Conservation (phyloP, 179 eudicot species). For the Nepenthes alata region DNA sequence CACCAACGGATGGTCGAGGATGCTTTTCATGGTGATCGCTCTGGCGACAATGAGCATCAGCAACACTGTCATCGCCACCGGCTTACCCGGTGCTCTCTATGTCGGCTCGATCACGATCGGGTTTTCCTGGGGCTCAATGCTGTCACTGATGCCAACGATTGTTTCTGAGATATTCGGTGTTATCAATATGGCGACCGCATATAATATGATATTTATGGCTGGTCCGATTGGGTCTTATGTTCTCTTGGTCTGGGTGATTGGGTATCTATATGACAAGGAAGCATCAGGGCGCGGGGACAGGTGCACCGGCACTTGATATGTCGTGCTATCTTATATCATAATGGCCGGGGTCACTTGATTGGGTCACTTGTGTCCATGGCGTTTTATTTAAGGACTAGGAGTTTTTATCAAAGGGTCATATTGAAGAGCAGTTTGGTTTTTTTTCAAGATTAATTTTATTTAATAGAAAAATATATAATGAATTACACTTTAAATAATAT, state of each 20-base stretch:
- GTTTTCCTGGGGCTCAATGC: slow-evolving; percentile 68
- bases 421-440: slow-evolving; percentile 2
- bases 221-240: slow-evolving; percentile 71
- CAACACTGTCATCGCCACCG: slow-evolving; percentile 52
- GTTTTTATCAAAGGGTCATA: slow-evolving; percentile 33
- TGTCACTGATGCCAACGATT: slow-evolving; percentile 87
- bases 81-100: slow-evolving; percentile 56
- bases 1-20: slow-evolving; percentile 47
- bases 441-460: no score
- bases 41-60: slow-evolving; percentile 52
- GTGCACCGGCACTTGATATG: slow-evolving; percentile 58
- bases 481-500: no score
- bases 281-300: slow-evolving; percentile 23
- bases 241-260: slow-evolving; percentile 64
- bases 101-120: slow-evolving; percentile 59
- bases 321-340: slow-evolving; percentile 51
- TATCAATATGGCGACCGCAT: slow-evolving; percentile 82
- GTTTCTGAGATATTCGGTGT: slow-evolving; percentile 71
- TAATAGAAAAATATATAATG: no score
- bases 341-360: slow-evolving; percentile 46
- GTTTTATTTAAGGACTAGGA: slow-evolving; percentile 51
- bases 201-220: slow-evolving; percentile 60
- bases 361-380: slow-evolving; percentile 42
- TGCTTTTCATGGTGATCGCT: slow-evolving; percentile 44
- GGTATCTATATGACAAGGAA: slow-evolving; percentile 51